A percentile compares a stretch with the other conserved stretches of the same genome.
Conservation (phyloP, 2,329 filamentous ascomycete genomes). For the Thielaviopsis populi region DNA sequence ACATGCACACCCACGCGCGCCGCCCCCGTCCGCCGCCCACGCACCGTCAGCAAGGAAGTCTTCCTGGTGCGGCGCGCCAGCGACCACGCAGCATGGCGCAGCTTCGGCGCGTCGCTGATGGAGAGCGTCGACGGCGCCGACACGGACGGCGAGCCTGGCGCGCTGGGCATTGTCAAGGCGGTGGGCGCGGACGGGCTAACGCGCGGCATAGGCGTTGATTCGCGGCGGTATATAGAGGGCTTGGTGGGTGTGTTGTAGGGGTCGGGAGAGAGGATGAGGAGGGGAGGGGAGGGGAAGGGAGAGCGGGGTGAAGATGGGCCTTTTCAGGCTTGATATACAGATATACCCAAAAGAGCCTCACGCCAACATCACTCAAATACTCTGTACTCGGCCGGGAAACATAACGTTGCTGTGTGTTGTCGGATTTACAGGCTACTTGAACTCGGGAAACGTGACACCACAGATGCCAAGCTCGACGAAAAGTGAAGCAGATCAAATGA, state of each 20-base stretch:
- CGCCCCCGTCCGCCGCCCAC: neutral
- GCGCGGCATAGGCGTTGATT: slow-evolving; percentile 64
- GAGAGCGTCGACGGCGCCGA: slow-evolving; percentile 22
- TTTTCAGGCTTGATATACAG: no score
- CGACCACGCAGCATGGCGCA: slow-evolving; percentile 33
- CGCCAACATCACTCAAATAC: no score
- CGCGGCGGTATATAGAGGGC: slow-evolving; percentile 58
- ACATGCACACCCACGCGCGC: neutral
- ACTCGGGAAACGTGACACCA: no score
- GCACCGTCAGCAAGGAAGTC: slow-evolving; percentile 39
- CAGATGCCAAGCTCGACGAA: no score
- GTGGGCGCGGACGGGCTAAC: slow-evolving; percentile 37
- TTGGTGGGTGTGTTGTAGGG: slow-evolving; percentile 38
- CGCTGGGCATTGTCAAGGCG: slow-evolving; percentile 19
- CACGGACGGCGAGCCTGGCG: slow-evolving; percentile 32
- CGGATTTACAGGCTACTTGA: no score
- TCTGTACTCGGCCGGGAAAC: no score
- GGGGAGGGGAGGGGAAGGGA: neutral
- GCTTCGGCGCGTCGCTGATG: slow-evolving; percentile 21
- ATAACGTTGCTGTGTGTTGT: no score
- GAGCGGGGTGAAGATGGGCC: no score
- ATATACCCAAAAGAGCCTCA: no score
- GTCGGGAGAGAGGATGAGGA: neutral
- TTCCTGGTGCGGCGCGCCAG: slow-evolving; percentile 45
- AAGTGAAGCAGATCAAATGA: no score